Conservation (phyloP, 1,139 yeast species). For the Pichia kudriavzevii region DNA sequence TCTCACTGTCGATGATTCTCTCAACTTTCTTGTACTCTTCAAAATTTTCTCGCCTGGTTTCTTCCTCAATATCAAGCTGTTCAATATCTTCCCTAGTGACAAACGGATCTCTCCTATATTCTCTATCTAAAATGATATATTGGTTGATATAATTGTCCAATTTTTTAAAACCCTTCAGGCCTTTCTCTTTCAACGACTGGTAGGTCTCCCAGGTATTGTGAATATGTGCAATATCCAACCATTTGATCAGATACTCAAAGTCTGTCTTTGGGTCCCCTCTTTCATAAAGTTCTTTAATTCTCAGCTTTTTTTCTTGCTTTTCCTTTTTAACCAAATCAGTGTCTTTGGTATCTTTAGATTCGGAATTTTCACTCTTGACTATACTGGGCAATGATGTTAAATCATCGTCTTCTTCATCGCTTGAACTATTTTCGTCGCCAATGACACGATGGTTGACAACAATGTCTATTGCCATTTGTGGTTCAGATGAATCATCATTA, state of each 20-base stretch:
- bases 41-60: slow-evolving; percentile 74
- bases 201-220: slow-evolving; percentile 95
- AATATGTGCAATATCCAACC: slow-evolving; percentile 83
- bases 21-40: slow-evolving; percentile 82
- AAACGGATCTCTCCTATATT: slow-evolving; percentile 66
- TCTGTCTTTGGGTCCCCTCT: slow-evolving; percentile 49
- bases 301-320: slow-evolving; percentile 10
- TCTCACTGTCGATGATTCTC: slow-evolving; percentile 80
- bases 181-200: slow-evolving; percentile 39
- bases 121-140: slow-evolving; percentile 62
- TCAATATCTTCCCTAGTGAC: slow-evolving; percentile 89
- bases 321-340: slow-evolving; percentile 8
- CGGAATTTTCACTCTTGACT: slow-evolving; percentile 1
- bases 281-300: slow-evolving; percentile 22
- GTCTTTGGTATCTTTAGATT: background rate
- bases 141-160: slow-evolving; percentile 87
- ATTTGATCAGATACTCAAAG: slow-evolving; percentile 65
- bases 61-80: slow-evolving; percentile 85
- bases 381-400: too few species aligned
- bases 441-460: slow-evolving; percentile 47
- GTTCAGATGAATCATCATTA: slow-evolving; percentile 18
- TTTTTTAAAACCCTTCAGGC: slow-evolving; percentile 68
- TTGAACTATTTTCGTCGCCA: slow-evolving; percentile 27
- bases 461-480: slow-evolving; percentile 38
- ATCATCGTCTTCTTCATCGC: slow-evolving; percentile 26